A percentile compares a stretch with the other conserved stretches of the same genome.
Conservation (phyloP, 2,329 filamentous ascomycete genomes). For the Herpotrichia juniperi region DNA sequence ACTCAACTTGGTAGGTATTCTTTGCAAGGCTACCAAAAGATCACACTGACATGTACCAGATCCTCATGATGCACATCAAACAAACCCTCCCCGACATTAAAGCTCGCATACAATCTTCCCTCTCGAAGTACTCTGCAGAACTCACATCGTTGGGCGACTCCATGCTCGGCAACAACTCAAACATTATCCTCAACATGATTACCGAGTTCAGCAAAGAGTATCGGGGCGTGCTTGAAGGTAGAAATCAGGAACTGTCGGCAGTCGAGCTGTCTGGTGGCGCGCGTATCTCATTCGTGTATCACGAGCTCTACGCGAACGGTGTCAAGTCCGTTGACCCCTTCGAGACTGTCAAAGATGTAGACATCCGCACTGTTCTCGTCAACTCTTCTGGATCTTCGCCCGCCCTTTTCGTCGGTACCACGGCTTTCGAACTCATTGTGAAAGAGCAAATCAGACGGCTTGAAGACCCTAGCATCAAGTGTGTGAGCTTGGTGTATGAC, state of each 20-base stretch:
- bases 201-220: conserved; percentile 99
- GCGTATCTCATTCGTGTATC: conserved; percentile 98
- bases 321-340: conserved; percentile 98
- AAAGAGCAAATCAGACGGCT: conserved; percentile 98
- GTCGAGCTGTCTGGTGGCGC: conserved; percentile 94
- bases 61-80: conserved; percentile 99
- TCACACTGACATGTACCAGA: conserved; percentile 55
- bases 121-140: conserved; percentile 89
- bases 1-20: conserved; percentile 73
- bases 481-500: conserved; percentile 95
- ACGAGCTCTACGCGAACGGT: conserved; percentile 96
- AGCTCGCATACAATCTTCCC: conserved; percentile 88
- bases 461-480: conserved; percentile 96
- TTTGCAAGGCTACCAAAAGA: background rate
- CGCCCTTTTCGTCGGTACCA: conserved; percentile 94
- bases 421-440: conserved; percentile 97
- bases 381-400: conserved; percentile 99
- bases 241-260: conserved; percentile 94
- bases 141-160: conserved; percentile 86
- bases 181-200: conserved; percentile 98
- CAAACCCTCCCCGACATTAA: conserved; percentile 99
- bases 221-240: conserved; percentile 92
- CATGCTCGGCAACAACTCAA: conserved; percentile 94
- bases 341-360: conserved; percentile 94
- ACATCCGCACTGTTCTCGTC: conserved; percentile 96